These are phyloP conservation scores for Candida tetrigidarum DNA, from an alignment of 1,139 yeast species.

Conservation along the genomic window DNA sequence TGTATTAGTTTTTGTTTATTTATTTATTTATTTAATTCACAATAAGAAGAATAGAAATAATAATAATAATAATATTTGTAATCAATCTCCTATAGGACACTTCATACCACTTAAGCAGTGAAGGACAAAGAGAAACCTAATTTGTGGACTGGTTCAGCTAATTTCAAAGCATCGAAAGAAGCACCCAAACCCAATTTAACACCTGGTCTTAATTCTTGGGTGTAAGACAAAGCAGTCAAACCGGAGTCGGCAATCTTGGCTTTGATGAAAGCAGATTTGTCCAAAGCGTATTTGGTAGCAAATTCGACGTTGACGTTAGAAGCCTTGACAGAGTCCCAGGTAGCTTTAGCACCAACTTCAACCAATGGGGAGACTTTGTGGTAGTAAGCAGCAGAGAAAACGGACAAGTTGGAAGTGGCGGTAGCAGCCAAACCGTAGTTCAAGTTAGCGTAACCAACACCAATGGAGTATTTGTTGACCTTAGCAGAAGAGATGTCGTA, in stretches of 20 bases:
- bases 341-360: conserved; percentile 98
- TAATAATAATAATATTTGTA: not conserved
- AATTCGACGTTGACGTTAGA: conserved; percentile 81
- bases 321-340: conserved; percentile 85
- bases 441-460: conserved; percentile 91
- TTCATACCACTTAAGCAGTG: conserved; percentile 59
- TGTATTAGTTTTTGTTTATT: conserved; percentile 7
- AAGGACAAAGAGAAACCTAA: conserved; percentile 94
- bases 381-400: conserved; percentile 96
- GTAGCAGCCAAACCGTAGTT: conserved; percentile 87
- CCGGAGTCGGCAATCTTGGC: conserved; percentile 98
- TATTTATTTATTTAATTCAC: conserved; percentile 2
- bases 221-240: conserved; percentile 91
- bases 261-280: conserved; percentile 86
- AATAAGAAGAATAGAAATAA: too few relatives aligned
- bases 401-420: conserved; percentile 87
- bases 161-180: conserved; percentile 93
- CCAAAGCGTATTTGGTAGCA: conserved; percentile 94
- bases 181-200: conserved; percentile 98
- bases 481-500: conserved; percentile 93
- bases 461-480: conserved; percentile 93
- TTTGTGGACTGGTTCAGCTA: conserved; percentile 98
- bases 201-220: conserved; percentile 96
- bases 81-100: too few relatives aligned
- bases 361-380: conserved; percentile 90